These are phyloP conservation scores for Bruguiera gymnorhiza DNA, from an alignment of 345 rosid species.

Conservation along the genomic window DNA sequence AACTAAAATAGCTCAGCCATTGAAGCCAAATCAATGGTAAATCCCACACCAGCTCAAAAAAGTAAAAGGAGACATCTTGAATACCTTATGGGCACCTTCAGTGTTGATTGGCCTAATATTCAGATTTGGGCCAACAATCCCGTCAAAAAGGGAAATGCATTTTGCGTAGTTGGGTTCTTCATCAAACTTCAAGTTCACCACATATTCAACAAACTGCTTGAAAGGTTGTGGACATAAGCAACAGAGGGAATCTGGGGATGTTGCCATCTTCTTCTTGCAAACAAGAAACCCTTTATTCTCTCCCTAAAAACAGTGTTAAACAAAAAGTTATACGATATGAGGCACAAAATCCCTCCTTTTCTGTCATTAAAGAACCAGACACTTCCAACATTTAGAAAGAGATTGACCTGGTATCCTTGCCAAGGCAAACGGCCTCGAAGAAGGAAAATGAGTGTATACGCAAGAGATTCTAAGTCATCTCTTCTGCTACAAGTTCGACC, in stretches of 20 bases:
- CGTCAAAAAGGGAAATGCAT: conserved; percentile 72
- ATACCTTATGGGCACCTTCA: conserved; percentile 95
- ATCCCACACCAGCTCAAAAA: neutral
- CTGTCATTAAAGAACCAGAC: neutral
- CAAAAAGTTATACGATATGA: conserved; percentile 6
- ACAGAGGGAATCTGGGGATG: conserved; percentile 83
- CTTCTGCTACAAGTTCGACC: conserved; percentile 92
- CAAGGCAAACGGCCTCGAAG: conserved; percentile 91
- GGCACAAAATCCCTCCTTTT: neutral
- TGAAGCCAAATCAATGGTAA: neutral
- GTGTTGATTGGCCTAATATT: conserved; percentile 77
- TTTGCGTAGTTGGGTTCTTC: conserved; percentile 95
- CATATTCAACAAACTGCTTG: conserved; percentile 82
- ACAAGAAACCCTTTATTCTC: conserved; percentile 95
- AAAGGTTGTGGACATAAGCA: conserved; percentile 88
- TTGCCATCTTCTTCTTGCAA: conserved; percentile 91
- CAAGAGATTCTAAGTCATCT: conserved; percentile 95
- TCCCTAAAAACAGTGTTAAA: conserved; percentile 47
- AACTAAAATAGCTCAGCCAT: neutral
- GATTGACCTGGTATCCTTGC: conserved; percentile 87
- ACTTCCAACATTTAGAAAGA: neutral
- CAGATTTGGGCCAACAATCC: conserved; percentile 63
- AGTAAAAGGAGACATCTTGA: conserved; percentile 12
- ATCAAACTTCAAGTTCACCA: conserved; percentile 84
- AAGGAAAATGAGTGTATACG: conserved; percentile 87